Conservation (phyloP, 345 rosid species). For the Odontarrhena argentea region DNA sequence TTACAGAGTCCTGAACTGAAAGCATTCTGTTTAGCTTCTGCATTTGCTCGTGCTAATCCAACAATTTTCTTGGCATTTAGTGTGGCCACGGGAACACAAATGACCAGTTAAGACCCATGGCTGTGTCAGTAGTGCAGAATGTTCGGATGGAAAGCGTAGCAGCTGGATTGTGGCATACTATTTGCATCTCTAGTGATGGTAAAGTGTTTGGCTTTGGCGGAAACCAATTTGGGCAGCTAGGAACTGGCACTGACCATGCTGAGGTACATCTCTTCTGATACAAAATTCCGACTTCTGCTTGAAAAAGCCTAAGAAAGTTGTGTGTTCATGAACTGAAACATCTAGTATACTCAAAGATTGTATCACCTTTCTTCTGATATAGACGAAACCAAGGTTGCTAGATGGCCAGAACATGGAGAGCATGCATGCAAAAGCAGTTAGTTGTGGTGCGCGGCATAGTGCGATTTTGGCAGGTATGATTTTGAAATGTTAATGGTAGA, state of each 20-base stretch:
- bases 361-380: constrained; percentile 21
- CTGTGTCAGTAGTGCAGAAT: constrained; percentile 55
- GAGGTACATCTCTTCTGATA: constrained; percentile 53
- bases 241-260: constrained; percentile 72
- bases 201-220: constrained; percentile 75
- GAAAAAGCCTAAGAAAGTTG: not conserved
- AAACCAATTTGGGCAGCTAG: constrained; percentile 89
- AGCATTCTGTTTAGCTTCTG: not conserved
- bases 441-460: constrained; percentile 87
- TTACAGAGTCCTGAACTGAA: not conserved
- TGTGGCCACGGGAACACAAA: constrained; percentile 82
- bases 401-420: constrained; percentile 62
- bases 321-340: constrained; percentile 1
- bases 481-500: constrained; percentile 16
- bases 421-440: constrained; percentile 54
- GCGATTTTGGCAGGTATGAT: constrained; percentile 66
- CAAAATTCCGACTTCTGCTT: not conserved
- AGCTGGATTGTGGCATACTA: constrained; percentile 86
- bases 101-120: constrained; percentile 72
- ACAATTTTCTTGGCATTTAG: constrained; percentile 39
- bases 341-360: constrained; percentile 12
- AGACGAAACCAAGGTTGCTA: constrained; percentile 65
- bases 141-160: constrained; percentile 55
- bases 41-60: constrained; percentile 8
- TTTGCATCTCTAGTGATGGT: constrained; percentile 67